Percentiles rank a stretch among this genome's conserved stretches.
phyloP scores from a whole-genome alignment of 2,329 filamentous ascomycete genomes.

The Claviceps lovelessii region DNA sequence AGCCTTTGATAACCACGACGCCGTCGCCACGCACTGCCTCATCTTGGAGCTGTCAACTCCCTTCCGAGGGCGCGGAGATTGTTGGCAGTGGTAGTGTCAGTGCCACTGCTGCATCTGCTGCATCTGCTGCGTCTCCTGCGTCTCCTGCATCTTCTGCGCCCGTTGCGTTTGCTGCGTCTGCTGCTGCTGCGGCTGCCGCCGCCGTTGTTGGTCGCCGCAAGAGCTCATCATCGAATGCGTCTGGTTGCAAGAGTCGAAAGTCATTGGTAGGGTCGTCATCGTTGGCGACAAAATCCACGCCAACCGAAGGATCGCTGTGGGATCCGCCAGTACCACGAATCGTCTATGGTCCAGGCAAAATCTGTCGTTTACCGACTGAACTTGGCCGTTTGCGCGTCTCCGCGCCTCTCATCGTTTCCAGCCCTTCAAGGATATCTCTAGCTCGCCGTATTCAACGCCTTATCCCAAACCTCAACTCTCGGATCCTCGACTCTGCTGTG shows the following conservation, averaged over 20 bases:
- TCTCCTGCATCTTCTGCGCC: too few relatives aligned
- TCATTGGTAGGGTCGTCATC: neutral
- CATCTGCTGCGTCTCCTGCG: neutral
- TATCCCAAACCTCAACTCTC: slow-evolving; percentile 19
- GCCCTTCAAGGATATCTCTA: slow-evolving; percentile 22
- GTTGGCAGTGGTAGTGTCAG: slow-evolving; percentile 1
- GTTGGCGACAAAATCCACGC: slow-evolving; percentile 2
- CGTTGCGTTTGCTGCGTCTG: too few relatives aligned
- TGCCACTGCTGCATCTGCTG: neutral
- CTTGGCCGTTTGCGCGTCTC: slow-evolving; percentile 18
- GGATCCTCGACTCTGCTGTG: slow-evolving; percentile 20
- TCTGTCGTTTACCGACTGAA: slow-evolving; percentile 20
- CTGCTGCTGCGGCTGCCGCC: neutral
- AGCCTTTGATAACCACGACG: neutral
- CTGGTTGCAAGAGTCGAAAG: neutral
- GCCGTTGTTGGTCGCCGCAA: neutral
- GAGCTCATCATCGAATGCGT: slow-evolving; percentile 1
- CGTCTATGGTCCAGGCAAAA: slow-evolving; percentile 20
- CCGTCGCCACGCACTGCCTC: neutral
- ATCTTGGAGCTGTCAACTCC: neutral
- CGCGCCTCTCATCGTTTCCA: slow-evolving; percentile 23
- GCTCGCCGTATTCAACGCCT: slow-evolving; percentile 20
- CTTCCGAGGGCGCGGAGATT: neutral
- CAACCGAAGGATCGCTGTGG: slow-evolving; percentile 1
- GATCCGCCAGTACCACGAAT: slow-evolving; percentile 15